Base-by-base conservation (phyloP, 163 green algal species). In the Chlorella variabilis region DNA sequence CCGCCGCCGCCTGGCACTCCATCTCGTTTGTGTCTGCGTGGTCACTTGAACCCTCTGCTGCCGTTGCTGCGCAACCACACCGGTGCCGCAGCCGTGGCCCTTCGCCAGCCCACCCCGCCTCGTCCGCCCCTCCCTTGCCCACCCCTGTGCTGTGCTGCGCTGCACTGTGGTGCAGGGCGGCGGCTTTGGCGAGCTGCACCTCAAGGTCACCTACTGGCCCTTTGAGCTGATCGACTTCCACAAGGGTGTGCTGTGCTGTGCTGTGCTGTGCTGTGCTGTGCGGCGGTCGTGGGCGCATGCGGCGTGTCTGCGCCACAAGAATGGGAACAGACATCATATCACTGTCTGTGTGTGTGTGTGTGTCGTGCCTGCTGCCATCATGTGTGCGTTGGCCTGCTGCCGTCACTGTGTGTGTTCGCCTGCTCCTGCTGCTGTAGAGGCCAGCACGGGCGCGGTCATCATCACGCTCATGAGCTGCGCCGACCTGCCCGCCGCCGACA, bases 141-240 rank as follows among this genome's bases (percentile, higher is more conserved):
- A 34, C 7, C 42, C 15, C 45, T 54, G 45, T 15, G 11, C 45
- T 54, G 11, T 54, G 45, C n/a, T n/a, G n/a, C n/a, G n/a, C n/a
- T 54, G 11, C 45, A 54, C 45, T 23, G 11, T 15, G 11, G 45
- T 54, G 54, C 81, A 91, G 86, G 88, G 90, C 48, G 83, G 81
- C 48, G 90, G 87, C 3, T 49, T 83, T 25, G 90, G 90, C 48
- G 84, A 91, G 84, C 3, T 94, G 4, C 67, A 78, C 31, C 67
- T 94, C 25, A 39, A 59, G 11, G 27, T 84, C 18, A 92, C 83
- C 13, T 94, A 90, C 80, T 89, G 82, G 86, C 87, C 88, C 45
- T 88, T 93, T 17, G 80, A 90, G 31, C 23, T 77, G 34, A 81
- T 93, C 23, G 80, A 82, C 39, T 67, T 76, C 9, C 77, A 90